Percentiles rank a stretch among this genome's conserved stretches.
These are phyloP conservation scores for Lachnellula hyalina DNA, from an alignment of 2,329 filamentous ascomycete genomes.

Conservation along the genomic window DNA sequence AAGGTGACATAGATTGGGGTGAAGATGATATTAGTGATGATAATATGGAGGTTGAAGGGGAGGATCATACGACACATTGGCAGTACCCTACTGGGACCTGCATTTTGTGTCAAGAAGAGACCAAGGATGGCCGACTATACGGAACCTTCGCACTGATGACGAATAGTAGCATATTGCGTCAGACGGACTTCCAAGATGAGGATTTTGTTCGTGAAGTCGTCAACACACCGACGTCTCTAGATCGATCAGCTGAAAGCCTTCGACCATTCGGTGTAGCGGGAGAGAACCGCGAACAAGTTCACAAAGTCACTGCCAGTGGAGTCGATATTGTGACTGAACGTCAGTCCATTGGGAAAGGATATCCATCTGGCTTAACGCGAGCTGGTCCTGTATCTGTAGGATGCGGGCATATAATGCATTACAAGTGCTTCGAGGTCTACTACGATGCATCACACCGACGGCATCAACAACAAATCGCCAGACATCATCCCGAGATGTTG, in stretches of 20 bases:
- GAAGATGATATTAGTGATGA: slow-evolving; percentile 73
- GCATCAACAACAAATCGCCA: slow-evolving; percentile 87
- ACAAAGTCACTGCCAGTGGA: slow-evolving; percentile 70
- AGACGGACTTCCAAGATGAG: slow-evolving; percentile 75
- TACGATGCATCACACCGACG: slow-evolving; percentile 76
- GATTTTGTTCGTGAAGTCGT: slow-evolving; percentile 82
- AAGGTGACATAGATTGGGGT: slow-evolving; percentile 83
- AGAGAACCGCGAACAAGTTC: slow-evolving; percentile 73
- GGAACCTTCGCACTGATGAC: slow-evolving; percentile 89
- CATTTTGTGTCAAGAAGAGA: slow-evolving; percentile 94
- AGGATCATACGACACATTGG: slow-evolving; percentile 70
- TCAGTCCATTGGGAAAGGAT: slow-evolving; percentile 84
- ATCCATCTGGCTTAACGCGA: slow-evolving; percentile 61
- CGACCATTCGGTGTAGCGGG: slow-evolving; percentile 88
- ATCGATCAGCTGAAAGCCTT: slow-evolving; percentile 74
- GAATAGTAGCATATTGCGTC: slow-evolving; percentile 78
- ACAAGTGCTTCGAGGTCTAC: slow-evolving; percentile 89
- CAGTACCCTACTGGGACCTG: slow-evolving; percentile 91
- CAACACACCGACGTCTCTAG: slow-evolving; percentile 73
- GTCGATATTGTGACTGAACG: slow-evolving; percentile 67
- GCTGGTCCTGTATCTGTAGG: slow-evolving; percentile 80
- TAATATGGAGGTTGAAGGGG: slow-evolving; percentile 50
- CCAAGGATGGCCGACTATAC: slow-evolving; percentile 80
- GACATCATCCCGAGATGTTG: slow-evolving; percentile 83
- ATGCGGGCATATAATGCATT: slow-evolving; percentile 99